Evolutionary conservation across 1,139 yeast genomes (phyloP).

Genomic region (Yarrowia galli): DNA sequence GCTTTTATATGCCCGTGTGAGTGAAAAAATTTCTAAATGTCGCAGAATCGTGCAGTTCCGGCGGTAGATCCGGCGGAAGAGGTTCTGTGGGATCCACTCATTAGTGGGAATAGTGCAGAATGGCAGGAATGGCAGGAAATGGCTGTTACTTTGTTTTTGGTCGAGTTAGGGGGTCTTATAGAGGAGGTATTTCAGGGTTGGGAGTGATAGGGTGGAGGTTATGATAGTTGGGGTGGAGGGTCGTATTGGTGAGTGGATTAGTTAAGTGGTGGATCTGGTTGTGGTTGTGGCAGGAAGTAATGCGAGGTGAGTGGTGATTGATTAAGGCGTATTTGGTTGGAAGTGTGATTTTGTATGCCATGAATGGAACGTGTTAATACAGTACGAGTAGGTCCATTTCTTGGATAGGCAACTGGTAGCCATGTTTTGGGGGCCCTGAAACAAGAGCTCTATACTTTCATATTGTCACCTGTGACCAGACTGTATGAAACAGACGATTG

Average conservation of each 20-base stretch:
- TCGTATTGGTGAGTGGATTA: too few relatives aligned
- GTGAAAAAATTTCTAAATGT: conserved; percentile 19
- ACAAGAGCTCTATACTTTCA: too few relatives aligned
- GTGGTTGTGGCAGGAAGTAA: too few relatives aligned
- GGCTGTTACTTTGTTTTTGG: neutral
- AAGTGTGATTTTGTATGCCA: too few relatives aligned
- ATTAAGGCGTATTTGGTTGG: too few relatives aligned
- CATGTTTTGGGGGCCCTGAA: neutral
- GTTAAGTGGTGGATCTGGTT: too few relatives aligned
- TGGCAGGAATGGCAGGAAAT: neutral
- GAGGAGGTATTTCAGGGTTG: neutral
- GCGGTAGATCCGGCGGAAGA: conserved; percentile 16
- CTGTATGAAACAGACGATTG: neutral
- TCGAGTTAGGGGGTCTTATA: too few relatives aligned
- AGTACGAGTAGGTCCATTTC: too few relatives aligned
- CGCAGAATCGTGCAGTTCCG: conserved; percentile 33
- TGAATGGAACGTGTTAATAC: too few relatives aligned
- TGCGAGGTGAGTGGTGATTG: too few relatives aligned
- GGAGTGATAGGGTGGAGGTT: neutral
- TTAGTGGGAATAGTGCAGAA: neutral
- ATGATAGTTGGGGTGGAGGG: neutral
- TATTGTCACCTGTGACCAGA: neutral
- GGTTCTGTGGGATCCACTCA: neutral
- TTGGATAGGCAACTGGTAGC: too few relatives aligned
- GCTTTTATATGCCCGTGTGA: conserved; percentile 13